Evolutionary conservation across 2,329 filamentous ascomycete species (phyloP).

Genomic region (Phyllosticta paracitricarpa): DNA sequence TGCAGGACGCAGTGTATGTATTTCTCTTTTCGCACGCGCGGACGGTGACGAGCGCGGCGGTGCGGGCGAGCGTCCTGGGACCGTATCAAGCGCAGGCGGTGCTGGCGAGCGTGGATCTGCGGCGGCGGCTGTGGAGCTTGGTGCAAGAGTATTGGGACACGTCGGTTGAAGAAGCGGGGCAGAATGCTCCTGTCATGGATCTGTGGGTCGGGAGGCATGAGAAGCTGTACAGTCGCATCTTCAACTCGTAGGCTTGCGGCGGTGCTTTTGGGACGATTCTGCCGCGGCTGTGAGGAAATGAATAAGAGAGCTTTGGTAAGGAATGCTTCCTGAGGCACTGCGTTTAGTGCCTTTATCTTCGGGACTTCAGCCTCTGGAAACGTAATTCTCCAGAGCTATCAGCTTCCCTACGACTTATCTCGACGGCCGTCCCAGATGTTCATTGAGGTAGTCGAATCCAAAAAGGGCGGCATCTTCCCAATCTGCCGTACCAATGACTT

Average conservation of each 20-base stretch:
- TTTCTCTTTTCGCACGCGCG: conserved; percentile 70
- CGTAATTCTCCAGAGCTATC: no score
- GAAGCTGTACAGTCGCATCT: conserved; percentile 73
- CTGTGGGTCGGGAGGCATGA: conserved; percentile 77
- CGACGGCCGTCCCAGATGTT: no score
- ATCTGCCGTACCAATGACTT: neutral
- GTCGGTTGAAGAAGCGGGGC: conserved; percentile 56
- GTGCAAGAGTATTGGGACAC: conserved; percentile 52
- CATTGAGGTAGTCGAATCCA: neutral
- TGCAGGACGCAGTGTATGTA: conserved; percentile 59
- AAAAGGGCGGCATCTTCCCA: neutral
- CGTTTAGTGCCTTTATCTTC: no score
- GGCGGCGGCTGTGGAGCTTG: conserved; percentile 46
- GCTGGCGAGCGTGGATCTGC: conserved; percentile 52
- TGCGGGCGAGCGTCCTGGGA: conserved; percentile 67
- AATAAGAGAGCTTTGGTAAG: no score
- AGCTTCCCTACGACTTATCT: no score
- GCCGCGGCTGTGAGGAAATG: no score
- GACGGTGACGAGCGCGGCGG: conserved; percentile 64
- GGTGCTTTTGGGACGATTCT: neutral
- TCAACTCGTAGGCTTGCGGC: conserved; percentile 54
- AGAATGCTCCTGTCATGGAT: conserved; percentile 69
- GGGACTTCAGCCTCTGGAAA: no score
- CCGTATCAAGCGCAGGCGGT: conserved; percentile 71
- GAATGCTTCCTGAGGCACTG: no score